Evolutionary conservation across 139 green algal species (phyloP).

Genomic region (Monoraphidium neglectum): DNA sequence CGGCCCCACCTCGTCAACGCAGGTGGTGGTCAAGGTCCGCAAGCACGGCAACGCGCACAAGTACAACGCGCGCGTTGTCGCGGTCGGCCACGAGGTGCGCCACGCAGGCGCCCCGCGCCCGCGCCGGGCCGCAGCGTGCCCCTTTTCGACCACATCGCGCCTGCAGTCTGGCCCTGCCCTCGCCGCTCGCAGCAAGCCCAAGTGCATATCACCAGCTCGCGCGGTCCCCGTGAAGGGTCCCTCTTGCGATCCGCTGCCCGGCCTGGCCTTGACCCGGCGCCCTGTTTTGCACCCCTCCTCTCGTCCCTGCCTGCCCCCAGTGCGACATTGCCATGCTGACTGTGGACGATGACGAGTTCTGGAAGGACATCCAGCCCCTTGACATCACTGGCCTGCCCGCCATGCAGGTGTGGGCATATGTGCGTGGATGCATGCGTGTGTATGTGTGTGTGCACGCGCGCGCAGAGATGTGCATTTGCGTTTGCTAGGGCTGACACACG

Average conservation of each 20-base stretch:
- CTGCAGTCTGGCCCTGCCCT: too few relatives aligned
- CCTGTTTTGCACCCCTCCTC: not conserved
- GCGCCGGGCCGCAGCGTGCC: too few relatives aligned
- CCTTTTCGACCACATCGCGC: too few relatives aligned
- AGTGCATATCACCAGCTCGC: too few relatives aligned
- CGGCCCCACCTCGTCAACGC: not conserved
- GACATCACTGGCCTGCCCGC: constrained; percentile 59
- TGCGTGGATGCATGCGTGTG: too few relatives aligned
- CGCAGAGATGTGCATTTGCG: too few relatives aligned
- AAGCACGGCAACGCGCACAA: constrained; percentile 85
- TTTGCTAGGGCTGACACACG: too few relatives aligned
- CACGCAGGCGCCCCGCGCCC: too few relatives aligned
- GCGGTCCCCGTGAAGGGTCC: not conserved
- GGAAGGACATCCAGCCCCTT: constrained; percentile 72
- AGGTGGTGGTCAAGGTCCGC: constrained; percentile 55
- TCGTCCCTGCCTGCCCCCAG: constrained; percentile 35
- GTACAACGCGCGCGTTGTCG: constrained; percentile 84
- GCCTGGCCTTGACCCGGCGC: not conserved
- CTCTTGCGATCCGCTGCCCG: not conserved
- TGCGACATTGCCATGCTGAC: constrained; percentile 94
- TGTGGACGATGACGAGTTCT: constrained; percentile 93
- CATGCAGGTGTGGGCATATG: constrained; percentile 68
- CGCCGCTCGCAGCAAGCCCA: too few relatives aligned
- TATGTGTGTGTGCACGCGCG: too few relatives aligned
- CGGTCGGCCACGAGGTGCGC: constrained; percentile 80